Evolutionary conservation across 441 rosid species (phyloP).

Genomic region (Jatropha multifida): DNA sequence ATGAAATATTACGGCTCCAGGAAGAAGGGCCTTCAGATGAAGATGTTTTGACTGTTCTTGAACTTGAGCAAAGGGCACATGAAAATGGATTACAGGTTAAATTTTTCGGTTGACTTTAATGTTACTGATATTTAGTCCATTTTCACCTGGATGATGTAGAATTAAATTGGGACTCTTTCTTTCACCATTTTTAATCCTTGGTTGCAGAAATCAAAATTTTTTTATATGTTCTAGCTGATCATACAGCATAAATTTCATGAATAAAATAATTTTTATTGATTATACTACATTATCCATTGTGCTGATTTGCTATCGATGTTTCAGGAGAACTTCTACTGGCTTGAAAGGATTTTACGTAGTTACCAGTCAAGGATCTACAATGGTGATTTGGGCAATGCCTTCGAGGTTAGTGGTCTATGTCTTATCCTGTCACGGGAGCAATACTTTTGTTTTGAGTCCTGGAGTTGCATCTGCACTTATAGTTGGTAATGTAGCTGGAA

Average conservation of each 20-base stretch:
- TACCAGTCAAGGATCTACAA: slow-evolving; percentile 85
- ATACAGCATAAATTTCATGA: background rate
- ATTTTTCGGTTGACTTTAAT: slow-evolving; percentile 2
- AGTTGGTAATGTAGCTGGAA: slow-evolving; percentile 4
- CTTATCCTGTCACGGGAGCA: background rate
- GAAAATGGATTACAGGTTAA: slow-evolving; percentile 82
- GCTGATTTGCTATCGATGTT: slow-evolving; percentile 26
- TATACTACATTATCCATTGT: background rate
- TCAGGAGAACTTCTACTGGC: slow-evolving; percentile 89
- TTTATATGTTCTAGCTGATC: background rate
- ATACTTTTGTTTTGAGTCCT: slow-evolving; percentile 5
- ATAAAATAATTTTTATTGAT: background rate
- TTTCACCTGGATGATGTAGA: background rate
- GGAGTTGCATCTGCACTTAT: background rate
- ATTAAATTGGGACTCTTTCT: background rate
- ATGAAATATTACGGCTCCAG: slow-evolving; percentile 61
- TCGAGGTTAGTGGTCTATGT: slow-evolving; percentile 48
- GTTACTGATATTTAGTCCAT: background rate
- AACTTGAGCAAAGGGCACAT: slow-evolving; percentile 90
- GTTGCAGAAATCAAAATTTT: slow-evolving; percentile 11
- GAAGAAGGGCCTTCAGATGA: slow-evolving; percentile 50
- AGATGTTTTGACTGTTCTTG: slow-evolving; percentile 56
- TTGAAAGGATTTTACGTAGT: slow-evolving; percentile 72
- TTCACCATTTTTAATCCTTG: background rate
- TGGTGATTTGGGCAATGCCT: slow-evolving; percentile 67